These are phyloP conservation scores for Globisporangium apiculatum DNA, from an alignment of 352 stramenopile genomes.

Conservation along the genomic window DNA sequence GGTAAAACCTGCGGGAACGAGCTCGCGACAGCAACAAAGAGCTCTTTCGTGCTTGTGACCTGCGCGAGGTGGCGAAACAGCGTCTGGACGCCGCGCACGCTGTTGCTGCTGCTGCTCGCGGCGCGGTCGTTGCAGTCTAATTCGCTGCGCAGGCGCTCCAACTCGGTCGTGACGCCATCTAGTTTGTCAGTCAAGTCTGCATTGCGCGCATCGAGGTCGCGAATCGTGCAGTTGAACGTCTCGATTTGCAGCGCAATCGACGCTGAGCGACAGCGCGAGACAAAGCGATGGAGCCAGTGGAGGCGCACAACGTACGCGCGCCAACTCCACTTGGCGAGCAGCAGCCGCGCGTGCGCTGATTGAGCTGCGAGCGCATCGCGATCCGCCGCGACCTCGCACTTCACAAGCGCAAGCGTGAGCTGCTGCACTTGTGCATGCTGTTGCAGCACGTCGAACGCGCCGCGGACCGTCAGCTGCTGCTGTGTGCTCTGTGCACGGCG, in stretches of 20 bases:
- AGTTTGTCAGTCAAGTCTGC: not conserved
- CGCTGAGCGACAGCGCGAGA: conserved; percentile 18
- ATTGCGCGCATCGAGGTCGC: conserved; percentile 2
- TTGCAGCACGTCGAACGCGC: conserved; percentile 5
- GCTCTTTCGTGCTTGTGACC: conserved; percentile 23
- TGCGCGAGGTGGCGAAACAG: conserved; percentile 38
- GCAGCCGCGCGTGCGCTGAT: conserved; percentile 5
- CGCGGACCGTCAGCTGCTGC: not conserved
- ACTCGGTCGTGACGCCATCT: not conserved
- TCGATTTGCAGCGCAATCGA: not conserved
- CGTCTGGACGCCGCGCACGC: conserved; percentile 24
- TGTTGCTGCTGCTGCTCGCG: conserved; percentile 8
- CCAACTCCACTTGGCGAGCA: conserved; percentile 41
- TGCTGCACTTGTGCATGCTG: not conserved
- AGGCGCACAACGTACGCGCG: conserved; percentile 31
- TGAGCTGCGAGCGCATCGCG: not conserved
- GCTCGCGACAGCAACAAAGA: conserved; percentile 32
- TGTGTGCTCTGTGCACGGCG: not conserved
- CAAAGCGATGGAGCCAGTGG: conserved; percentile 26
- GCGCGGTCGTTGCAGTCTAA: not conserved
- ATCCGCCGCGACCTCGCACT: not conserved
- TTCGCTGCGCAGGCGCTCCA: not conserved
- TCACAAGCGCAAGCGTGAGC: not conserved
- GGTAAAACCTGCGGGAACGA: conserved; percentile 35
- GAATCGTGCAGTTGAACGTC: not conserved